Percentiles rank a stretch among this genome's conserved stretches.
Evolutionary conservation across 176 grass and related monocot genomes (phyloP).

Genomic region (Triticum monococcum): DNA sequence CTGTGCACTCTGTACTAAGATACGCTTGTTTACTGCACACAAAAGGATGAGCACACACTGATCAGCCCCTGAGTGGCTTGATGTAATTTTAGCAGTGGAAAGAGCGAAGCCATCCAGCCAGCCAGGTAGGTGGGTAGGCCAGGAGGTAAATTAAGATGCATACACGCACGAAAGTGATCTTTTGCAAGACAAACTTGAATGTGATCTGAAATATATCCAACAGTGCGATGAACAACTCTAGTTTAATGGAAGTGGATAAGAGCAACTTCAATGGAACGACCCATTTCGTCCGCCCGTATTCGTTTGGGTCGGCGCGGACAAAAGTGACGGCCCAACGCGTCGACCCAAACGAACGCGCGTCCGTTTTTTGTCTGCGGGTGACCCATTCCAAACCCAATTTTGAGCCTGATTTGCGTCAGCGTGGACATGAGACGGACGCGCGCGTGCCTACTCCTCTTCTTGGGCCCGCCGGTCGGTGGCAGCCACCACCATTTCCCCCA

Average conservation of each 20-base stretch:
- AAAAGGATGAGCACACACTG: conserved; percentile 14
- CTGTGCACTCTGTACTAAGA: neutral
- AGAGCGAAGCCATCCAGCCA: neutral
- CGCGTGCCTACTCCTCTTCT: no score
- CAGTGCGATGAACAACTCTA: neutral
- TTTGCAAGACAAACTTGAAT: neutral
- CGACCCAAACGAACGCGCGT: no score
- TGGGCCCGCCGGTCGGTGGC: no score
- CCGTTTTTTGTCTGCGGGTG: no score
- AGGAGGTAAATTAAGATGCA: neutral
- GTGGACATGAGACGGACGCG: no score
- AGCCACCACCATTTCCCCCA: no score
- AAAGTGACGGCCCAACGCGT: no score
- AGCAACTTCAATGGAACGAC: no score
- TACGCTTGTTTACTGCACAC: neutral
- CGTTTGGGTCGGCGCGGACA: no score
- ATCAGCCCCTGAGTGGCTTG: neutral
- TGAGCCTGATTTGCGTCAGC: no score
- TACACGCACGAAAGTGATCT: neutral
- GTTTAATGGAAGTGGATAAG: conserved; percentile 22
- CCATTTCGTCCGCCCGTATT: no score
- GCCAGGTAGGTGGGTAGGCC: neutral
- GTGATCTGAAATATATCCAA: neutral
- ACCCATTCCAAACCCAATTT: no score
- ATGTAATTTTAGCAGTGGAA: neutral